These are phyloP conservation scores for Fragaria vesca DNA, from an alignment of 306 rosid species.

Conservation along the genomic window DNA sequence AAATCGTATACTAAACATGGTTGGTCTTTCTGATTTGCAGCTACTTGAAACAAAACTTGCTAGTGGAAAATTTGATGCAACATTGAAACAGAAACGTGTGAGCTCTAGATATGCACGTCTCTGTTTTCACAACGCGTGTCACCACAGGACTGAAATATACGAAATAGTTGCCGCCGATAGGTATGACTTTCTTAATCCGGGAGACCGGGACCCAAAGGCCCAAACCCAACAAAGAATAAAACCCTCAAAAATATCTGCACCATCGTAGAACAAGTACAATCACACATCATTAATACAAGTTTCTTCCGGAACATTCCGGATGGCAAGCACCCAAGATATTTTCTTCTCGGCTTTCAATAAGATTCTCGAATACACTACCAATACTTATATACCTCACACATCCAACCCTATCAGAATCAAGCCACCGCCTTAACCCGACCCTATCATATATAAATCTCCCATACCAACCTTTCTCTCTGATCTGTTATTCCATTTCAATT, in stretches of 20 bases:
- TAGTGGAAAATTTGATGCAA: neutral
- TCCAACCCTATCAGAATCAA: neutral
- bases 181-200: neutral
- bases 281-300: neutral
- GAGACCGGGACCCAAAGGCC: neutral
- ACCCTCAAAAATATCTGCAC: too few species aligned
- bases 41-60: too few species aligned
- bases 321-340: neutral
- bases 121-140: neutral
- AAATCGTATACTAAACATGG: too few species aligned
- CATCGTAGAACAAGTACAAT: too few species aligned
- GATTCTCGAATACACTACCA: neutral
- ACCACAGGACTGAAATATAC: neutral
- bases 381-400: neutral
- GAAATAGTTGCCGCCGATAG: neutral
- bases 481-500: neutral
- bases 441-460: neutral
- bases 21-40: too few species aligned
- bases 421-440: neutral
- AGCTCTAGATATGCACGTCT: too few species aligned
- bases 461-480: neutral
- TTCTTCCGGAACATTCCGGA: conserved; percentile 36
- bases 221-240: too few species aligned
- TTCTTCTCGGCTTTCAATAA: neutral
- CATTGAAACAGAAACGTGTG: neutral